phyloP scores from a whole-genome alignment of 2,329 filamentous ascomycete genomes.

The Pyrenophora seminiperda region DNA sequence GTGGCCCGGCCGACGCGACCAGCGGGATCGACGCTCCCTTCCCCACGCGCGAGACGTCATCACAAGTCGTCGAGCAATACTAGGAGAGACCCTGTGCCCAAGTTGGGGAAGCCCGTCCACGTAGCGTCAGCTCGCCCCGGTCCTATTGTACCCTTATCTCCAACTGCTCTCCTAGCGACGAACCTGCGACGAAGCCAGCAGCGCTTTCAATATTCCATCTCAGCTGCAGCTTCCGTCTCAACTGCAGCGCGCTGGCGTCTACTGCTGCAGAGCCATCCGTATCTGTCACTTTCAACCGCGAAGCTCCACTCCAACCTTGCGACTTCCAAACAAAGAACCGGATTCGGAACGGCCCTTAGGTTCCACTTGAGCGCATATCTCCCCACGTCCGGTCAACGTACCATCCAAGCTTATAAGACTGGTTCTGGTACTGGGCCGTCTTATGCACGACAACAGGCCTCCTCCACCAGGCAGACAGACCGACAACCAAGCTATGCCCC shows the following conservation, averaged over 20 bases:
- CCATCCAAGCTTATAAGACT: constrained; percentile 7
- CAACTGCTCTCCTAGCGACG: constrained; percentile 20
- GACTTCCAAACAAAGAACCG: constrained; percentile 34
- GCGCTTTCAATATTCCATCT: neutral
- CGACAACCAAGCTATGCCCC: constrained; percentile 28
- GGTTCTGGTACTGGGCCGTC: neutral
- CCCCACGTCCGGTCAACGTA: constrained; percentile 21
- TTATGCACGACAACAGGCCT: constrained; percentile 39
- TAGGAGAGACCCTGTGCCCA: constrained; percentile 24
- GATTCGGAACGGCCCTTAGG: constrained; percentile 33
- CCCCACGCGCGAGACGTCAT: constrained; percentile 28
- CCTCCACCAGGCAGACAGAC: constrained; percentile 29
- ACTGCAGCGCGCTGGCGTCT: neutral
- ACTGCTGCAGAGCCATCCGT: constrained; percentile 9
- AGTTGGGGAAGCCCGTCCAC: constrained; percentile 24
- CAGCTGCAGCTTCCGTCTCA: neutral
- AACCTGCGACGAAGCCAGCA: constrained; percentile 2
- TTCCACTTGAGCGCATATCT: constrained; percentile 39
- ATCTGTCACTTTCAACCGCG: constrained; percentile 5
- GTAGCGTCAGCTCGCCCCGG: constrained; percentile 23
- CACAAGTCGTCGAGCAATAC: constrained; percentile 7
- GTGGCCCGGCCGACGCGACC: constrained; percentile 19
- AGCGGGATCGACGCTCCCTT: constrained; percentile 9
- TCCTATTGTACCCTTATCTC: constrained; percentile 23
- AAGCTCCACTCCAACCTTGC: constrained; percentile 2